Evolutionary conservation across 495 filamentous ascomycete genomes (phyloP).

Genomic region (Daldinia bambusicola): DNA sequence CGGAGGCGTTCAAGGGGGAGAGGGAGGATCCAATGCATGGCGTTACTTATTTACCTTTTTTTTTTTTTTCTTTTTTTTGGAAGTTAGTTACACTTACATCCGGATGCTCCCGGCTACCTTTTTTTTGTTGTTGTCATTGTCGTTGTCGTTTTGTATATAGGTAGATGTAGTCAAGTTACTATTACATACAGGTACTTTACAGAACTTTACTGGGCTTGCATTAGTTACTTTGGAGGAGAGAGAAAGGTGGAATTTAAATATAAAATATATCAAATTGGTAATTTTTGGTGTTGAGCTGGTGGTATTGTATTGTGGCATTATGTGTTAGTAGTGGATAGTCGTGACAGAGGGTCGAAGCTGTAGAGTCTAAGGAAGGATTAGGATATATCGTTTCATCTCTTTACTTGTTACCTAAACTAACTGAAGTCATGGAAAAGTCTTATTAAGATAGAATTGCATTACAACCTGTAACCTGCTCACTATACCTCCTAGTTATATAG

Average conservation of each 20-base stretch:
- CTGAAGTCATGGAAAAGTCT: no score
- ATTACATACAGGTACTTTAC: neutral
- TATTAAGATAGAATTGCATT: no score
- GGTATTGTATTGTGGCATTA: no score
- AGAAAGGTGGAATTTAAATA: neutral
- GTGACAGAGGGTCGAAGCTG: no score
- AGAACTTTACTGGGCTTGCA: neutral
- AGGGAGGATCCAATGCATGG: conserved; percentile 1
- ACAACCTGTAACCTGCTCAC: no score
- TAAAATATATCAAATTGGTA: neutral
- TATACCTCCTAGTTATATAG: no score
- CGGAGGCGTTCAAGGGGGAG: conserved; percentile 41
- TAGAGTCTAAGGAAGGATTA: no score
- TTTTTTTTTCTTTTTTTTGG: neutral
- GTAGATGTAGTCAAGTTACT: neutral
- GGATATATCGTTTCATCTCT: no score
- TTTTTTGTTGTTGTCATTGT: no score
- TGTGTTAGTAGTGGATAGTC: no score
- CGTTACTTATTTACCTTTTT: conserved; percentile 3
- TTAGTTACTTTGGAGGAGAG: neutral
- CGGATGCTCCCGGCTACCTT: neutral
- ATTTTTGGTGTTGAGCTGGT: no score
- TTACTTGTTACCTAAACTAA: no score
- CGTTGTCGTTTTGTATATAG: conserved; percentile 3
- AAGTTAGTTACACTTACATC: neutral